These are phyloP conservation scores for Saccharomyces jurei DNA, from an alignment of 805 yeast genomes.

Conservation along the genomic window DNA sequence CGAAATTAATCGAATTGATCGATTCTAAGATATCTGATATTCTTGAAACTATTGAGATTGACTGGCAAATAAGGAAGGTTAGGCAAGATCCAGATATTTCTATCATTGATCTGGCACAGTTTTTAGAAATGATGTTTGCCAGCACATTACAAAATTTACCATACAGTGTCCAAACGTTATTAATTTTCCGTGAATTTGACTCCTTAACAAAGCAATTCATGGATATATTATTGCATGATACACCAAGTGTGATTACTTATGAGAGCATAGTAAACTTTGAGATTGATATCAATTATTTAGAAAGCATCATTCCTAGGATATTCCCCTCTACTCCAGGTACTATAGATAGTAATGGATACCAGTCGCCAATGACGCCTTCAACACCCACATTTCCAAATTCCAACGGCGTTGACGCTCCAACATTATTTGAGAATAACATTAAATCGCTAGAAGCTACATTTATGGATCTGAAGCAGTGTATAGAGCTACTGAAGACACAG, in stretches of 20 bases:
- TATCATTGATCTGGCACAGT: slow-evolving; percentile 77
- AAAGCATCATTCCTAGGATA: slow-evolving; percentile 35
- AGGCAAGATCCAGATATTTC: slow-evolving; percentile 62
- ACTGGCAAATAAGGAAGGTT: slow-evolving; percentile 55
- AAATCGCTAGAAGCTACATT: slow-evolving; percentile 65
- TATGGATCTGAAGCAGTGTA: slow-evolving; percentile 69
- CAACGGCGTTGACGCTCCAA: slow-evolving; percentile 10
- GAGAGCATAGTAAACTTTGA: slow-evolving; percentile 68
- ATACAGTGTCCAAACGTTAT: slow-evolving; percentile 60
- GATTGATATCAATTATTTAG: slow-evolving; percentile 70
- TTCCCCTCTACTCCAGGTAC: slow-evolving; percentile 24
- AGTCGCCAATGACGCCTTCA: slow-evolving; percentile 15
- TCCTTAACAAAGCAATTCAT: slow-evolving; percentile 67
- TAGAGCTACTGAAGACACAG: slow-evolving; percentile 60
- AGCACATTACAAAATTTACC: slow-evolving; percentile 82
- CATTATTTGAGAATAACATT: slow-evolving; percentile 26
- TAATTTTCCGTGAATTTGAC: slow-evolving; percentile 84
- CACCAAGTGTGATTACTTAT: slow-evolving; percentile 45
- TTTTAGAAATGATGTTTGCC: slow-evolving; percentile 74
- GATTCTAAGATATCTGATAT: slow-evolving; percentile 74
- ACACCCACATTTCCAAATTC: slow-evolving; percentile 16
- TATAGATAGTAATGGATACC: slow-evolving; percentile 15
- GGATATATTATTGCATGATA: slow-evolving; percentile 45
- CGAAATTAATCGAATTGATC: slow-evolving; percentile 71
- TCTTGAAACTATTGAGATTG: slow-evolving; percentile 76